Percentiles rank a stretch among this genome's conserved stretches.
These are phyloP conservation scores for Bruguiera parviflora DNA, from an alignment of 345 rosid species.

Conservation along the genomic window DNA sequence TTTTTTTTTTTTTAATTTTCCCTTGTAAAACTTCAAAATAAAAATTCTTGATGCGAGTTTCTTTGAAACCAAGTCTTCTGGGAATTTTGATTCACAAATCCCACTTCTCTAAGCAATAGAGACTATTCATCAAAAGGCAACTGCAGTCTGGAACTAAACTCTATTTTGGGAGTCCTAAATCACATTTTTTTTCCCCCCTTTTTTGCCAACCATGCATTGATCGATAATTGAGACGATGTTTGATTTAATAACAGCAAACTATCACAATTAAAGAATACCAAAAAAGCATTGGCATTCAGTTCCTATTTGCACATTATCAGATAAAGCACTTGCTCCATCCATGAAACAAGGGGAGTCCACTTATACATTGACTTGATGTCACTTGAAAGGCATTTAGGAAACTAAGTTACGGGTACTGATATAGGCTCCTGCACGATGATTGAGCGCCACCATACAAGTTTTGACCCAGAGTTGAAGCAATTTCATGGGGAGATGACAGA, in stretches of 20 bases:
- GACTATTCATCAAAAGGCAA: too few species aligned
- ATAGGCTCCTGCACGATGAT: slow-evolving; percentile 21
- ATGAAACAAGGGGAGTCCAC: slow-evolving; percentile 6
- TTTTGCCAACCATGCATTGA: background rate
- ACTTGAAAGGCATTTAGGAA: slow-evolving; percentile 24
- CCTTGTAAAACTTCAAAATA: too few species aligned
- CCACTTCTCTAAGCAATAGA: too few species aligned
- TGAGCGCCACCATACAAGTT: slow-evolving; percentile 30
- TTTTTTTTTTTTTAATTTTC: too few species aligned
- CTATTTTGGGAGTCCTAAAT: too few species aligned
- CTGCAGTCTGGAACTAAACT: too few species aligned
- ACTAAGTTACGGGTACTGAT: slow-evolving; percentile 29
- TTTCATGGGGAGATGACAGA: slow-evolving; percentile 24
- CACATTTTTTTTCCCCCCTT: background rate
- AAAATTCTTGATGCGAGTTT: too few species aligned
- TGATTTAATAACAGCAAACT: background rate
- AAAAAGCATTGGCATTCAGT: background rate
- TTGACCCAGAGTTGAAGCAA: slow-evolving; percentile 30
- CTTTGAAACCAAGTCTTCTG: too few species aligned
- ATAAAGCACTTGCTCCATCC: background rate
- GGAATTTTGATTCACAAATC: too few species aligned
- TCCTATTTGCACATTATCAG: slow-evolving; percentile 3
- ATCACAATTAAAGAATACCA: background rate
- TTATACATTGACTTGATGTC: slow-evolving; percentile 27
- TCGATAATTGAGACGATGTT: background rate